Evolutionary conservation across 192 early-diverging fungal genomes (phyloP), one percentile per base, ranked within the genome.

Genomic region (Chytriomyces hyalinus): DNA sequence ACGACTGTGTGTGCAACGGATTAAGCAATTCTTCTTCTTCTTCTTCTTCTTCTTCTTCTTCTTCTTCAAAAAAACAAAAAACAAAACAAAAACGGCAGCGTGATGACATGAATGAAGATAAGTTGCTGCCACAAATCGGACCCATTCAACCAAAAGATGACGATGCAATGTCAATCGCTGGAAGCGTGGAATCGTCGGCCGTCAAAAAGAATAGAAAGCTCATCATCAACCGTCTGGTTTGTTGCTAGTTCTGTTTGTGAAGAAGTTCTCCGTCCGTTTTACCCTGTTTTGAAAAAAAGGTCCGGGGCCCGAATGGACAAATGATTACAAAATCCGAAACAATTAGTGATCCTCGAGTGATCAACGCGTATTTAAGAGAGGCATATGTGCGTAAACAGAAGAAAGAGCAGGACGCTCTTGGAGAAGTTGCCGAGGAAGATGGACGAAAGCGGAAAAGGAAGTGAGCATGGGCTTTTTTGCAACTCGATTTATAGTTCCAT

Each of bases 311-410:
- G 3, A 44, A 48, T 53, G 80, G 78, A 22, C 48, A 77, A 51
- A 24, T 76, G 1, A 87, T 86, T 62, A 93, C 92, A 92, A 89
- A 91, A 61, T 84, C 87, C n/a, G 95, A 97, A 76, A 88, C 93
- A 1, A 85, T 98, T 11, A 90, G 87, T 6, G 95, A 97, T 72
- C 83, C 86, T 24, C 86, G 91, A 3, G 94, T 98, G 1, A 92
- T 97, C 48, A 95, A 96, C 75, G 93, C 93, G 20, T 98, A 98
- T 70, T 81, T 97, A 71, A 86, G 94, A 10, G 94, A 98, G 60
- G 85, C 93, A 6, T 87, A 90, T 50, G 79, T 57, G 53, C 53
- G 20, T 94, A 67, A 94, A 96, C 77, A 94, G 97, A 77, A 65
- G 65, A 13, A 65, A 5, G 65, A 65, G 49, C 22, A 36, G 36